Conservation (phyloP, 2,329 filamentous ascomycete genomes). For the Penicillium sp. region DNA sequence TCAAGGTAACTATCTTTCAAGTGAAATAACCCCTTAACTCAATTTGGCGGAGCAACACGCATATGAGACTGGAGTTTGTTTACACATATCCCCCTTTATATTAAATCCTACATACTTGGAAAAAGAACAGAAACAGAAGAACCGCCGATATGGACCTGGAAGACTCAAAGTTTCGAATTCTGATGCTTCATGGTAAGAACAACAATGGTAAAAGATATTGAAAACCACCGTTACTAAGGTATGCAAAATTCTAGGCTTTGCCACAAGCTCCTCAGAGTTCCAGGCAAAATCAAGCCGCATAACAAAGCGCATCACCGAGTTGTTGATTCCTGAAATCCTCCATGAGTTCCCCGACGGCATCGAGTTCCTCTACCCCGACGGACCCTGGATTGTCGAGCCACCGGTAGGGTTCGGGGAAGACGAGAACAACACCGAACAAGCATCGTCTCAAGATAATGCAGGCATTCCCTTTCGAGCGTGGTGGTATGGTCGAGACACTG, state of each 20-base stretch:
- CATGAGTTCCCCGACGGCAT: constrained; percentile 6
- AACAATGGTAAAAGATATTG: not conserved
- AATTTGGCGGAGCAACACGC: too few species aligned
- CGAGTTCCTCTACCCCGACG: constrained; percentile 3
- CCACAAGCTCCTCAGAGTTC: not conserved
- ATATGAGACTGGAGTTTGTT: too few species aligned
- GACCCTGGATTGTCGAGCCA: not conserved
- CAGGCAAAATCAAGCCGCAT: not conserved
- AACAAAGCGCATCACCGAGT: not conserved
- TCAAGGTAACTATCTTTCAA: too few species aligned
- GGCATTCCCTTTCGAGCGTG: not conserved
- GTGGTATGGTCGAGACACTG: constrained; percentile 11
- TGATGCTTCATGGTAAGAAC: not conserved
- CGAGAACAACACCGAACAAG: not conserved
- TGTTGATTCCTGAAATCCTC: not conserved
- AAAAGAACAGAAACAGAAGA: too few species aligned
- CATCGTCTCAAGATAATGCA: too few species aligned
- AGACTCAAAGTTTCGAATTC: not conserved
- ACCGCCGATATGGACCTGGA: not conserved
- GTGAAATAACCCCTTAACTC: too few species aligned
- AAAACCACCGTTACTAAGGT: not conserved
- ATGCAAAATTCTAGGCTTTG: not conserved
- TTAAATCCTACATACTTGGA: too few species aligned
- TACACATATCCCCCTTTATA: too few species aligned
- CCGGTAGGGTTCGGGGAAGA: not conserved